These are phyloP conservation scores for Achaetomium macrosporum DNA, from an alignment of 2,329 filamentous ascomycete species.

Conservation along the genomic window DNA sequence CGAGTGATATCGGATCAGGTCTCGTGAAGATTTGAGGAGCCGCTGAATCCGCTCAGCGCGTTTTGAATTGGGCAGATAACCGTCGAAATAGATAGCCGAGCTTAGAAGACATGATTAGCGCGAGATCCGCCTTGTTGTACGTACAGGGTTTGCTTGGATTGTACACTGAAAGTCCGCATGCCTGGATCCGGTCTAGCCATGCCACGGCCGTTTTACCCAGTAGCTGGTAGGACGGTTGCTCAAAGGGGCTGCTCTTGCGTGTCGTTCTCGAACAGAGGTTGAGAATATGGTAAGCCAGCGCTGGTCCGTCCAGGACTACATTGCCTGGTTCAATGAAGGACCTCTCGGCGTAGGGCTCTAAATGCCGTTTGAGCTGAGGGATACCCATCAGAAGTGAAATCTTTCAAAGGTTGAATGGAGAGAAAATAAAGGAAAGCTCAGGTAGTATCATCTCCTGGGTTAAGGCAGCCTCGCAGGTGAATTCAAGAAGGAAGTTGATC, in stretches of 20 bases:
- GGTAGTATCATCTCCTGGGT: too few species aligned
- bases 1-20: constrained; percentile 46
- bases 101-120: constrained; percentile 34
- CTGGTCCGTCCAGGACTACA: constrained; percentile 69
- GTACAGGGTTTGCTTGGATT: background rate
- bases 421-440: too few species aligned
- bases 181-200: constrained; percentile 58
- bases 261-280: constrained; percentile 41
- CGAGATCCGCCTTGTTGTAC: background rate
- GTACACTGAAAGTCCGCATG: constrained; percentile 58
- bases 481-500: too few species aligned
- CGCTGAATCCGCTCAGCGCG: constrained; percentile 54
- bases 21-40: constrained; percentile 50
- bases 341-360: constrained; percentile 47
- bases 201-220: constrained; percentile 53
- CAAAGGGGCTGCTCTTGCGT: constrained; percentile 37
- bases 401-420: too few species aligned
- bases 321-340: constrained; percentile 36
- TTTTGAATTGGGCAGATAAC: constrained; percentile 66
- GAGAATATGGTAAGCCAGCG: constrained; percentile 68
- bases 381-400: constrained; percentile 49
- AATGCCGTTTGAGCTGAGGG: constrained; percentile 45
- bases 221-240: constrained; percentile 56
- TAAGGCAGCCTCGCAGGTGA: too few species aligned
- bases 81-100: constrained; percentile 77